Evolutionary conservation across 495 filamentous ascomycete species (phyloP).

Genomic region (Daldinia loculata): DNA sequence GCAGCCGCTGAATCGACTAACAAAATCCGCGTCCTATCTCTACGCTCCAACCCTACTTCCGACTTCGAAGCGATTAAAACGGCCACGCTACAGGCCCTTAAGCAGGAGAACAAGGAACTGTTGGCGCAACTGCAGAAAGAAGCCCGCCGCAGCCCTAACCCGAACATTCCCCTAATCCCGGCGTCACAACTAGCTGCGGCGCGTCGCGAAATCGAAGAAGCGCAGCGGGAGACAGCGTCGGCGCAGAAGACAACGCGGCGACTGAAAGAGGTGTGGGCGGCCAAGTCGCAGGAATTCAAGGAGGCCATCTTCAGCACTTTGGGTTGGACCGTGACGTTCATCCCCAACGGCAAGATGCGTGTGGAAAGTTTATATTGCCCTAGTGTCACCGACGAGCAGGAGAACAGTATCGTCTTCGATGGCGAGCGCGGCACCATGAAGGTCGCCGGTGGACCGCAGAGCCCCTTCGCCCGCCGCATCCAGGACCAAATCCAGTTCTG

Average conservation of each 20-base stretch:
- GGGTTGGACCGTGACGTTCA: slow-evolving; percentile 92
- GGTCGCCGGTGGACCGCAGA: slow-evolving; percentile 87
- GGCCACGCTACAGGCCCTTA: slow-evolving; percentile 75
- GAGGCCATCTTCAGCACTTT: slow-evolving; percentile 89
- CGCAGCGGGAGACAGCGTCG: slow-evolving; percentile 75
- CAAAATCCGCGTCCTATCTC: slow-evolving; percentile 83
- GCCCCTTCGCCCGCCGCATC: slow-evolving; percentile 84
- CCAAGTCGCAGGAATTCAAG: slow-evolving; percentile 90
- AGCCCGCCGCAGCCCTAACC: slow-evolving; percentile 40
- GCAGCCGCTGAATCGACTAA: slow-evolving; percentile 73
- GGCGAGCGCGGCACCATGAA: slow-evolving; percentile 98
- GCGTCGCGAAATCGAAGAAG: slow-evolving; percentile 74
- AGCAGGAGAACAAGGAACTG: slow-evolving; percentile 84
- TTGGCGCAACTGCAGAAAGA: slow-evolving; percentile 74
- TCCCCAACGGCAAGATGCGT: slow-evolving; percentile 89
- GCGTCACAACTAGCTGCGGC: slow-evolving; percentile 76
- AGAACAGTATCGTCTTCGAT: slow-evolving; percentile 95
- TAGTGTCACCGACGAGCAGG: slow-evolving; percentile 70
- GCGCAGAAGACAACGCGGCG: slow-evolving; percentile 85
- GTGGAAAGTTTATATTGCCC: slow-evolving; percentile 83
- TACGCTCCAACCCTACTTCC: slow-evolving; percentile 89
- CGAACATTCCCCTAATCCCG: slow-evolving; percentile 67
- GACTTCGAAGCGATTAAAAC: slow-evolving; percentile 83
- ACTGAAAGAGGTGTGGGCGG: slow-evolving; percentile 86
- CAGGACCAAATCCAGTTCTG: slow-evolving; percentile 86